Base-by-base conservation (phyloP, 805 yeast genomes). In the Clavispora asparagi region DNA sequence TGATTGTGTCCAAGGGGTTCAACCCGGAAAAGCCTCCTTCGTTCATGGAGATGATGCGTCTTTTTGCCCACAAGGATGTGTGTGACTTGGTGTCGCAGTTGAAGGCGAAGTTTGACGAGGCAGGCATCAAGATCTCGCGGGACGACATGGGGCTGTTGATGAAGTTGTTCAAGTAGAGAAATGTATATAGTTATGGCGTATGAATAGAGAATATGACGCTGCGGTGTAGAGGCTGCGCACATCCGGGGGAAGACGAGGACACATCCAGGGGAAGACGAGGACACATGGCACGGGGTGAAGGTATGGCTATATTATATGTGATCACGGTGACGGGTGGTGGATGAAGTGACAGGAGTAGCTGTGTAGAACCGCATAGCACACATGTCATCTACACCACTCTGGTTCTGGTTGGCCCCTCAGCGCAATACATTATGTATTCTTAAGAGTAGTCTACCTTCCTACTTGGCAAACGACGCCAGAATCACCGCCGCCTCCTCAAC, bases 401-500 rank as follows among this genome's bases (percentile, higher is more conserved):
- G n/a, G n/a, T n/a, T n/a, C n/a, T n/a, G n/a, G n/a, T n/a, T n/a
- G n/a, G n/a, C n/a, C n/a, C n/a, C n/a, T n/a, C n/a, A n/a, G n/a
- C n/a, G n/a, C n/a, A n/a, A n/a, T n/a, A n/a, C n/a, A n/a, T n/a
- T n/a, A n/a, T n/a, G 23, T 19, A 19, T 19, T 19, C 23, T 19
- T 19, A 19, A 19, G 23, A 19, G 5, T 19, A 19, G n/a, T n/a
- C n/a, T n/a, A n/a, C n/a, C n/a, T n/a, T n/a, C 10, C 51, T 71
- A 67, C 57, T 71, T 71, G 12, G 74, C 63, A 49, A 71, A 70
- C 8, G 75, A 67, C 27, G 73, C 71, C 12, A 96, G 90, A 46
- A 90, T 85, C 48, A 77, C 77, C n/a, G 97, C 88, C 31, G 97
- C 92, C 62, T 89, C 95, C 64, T 87, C 89, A 25, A 94, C 85